A percentile compares a stretch with the other conserved stretches of the same genome.
Evolutionary conservation across 2,329 filamentous ascomycete genomes (phyloP).

Genomic region (Venturia carpophila): DNA sequence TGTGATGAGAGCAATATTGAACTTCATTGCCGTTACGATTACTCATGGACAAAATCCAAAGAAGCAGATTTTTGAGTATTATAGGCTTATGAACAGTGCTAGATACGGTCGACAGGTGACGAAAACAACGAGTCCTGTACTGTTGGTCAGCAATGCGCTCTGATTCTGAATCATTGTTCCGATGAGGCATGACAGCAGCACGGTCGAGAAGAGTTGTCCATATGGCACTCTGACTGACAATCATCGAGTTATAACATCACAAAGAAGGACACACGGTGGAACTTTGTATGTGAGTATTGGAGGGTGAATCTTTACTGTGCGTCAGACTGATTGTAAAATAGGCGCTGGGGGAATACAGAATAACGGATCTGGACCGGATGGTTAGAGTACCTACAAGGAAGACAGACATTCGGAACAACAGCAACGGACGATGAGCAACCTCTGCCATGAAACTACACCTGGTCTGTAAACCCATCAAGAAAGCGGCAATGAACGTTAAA

Average conservation of each 20-base stretch:
- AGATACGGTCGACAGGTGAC: not conserved
- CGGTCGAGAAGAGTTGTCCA: not conserved
- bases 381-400: too few relatives aligned
- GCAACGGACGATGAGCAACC: too few relatives aligned
- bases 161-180: not conserved
- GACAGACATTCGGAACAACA: too few relatives aligned
- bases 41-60: not conserved
- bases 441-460: too few relatives aligned
- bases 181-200: not conserved
- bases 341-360: too few relatives aligned
- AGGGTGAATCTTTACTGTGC: not conserved
- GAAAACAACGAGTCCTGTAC: not conserved
- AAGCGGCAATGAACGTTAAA: not conserved
- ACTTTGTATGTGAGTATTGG: not conserved
- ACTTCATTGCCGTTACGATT: not conserved
- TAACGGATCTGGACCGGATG: too few relatives aligned
- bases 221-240: not conserved
- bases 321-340: too few relatives aligned
- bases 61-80: not conserved
- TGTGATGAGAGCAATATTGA: not conserved
- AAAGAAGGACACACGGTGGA: not conserved
- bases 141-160: not conserved
- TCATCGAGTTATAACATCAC: not conserved
- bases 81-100: not conserved
- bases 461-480: not conserved